These are phyloP conservation scores for Oryza glaberrima DNA, from an alignment of 176 grass and related monocot genomes.

Conservation along the genomic window DNA sequence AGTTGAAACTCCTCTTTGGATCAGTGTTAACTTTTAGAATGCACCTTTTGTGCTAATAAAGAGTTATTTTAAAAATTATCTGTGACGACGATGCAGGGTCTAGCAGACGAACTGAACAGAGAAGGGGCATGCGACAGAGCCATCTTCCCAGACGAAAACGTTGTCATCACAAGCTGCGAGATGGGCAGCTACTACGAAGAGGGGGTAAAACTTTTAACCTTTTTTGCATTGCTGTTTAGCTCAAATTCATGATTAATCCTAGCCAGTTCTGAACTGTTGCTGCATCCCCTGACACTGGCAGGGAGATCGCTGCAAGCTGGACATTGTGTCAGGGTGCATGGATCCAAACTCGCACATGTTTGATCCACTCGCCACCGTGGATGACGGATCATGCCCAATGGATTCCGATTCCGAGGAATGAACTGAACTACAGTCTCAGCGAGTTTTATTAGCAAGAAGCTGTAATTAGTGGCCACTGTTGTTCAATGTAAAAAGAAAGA, in stretches of 20 bases:
- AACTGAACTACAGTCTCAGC: background rate
- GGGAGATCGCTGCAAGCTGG: slow-evolving; percentile 89
- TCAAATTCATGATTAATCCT: background rate
- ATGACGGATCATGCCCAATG: slow-evolving; percentile 76
- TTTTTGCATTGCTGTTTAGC: background rate
- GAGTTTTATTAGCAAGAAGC: background rate
- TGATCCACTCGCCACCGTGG: slow-evolving; percentile 71
- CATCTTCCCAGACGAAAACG: slow-evolving; percentile 86
- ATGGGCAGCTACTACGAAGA: slow-evolving; percentile 75
- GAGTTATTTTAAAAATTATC: slow-evolving; percentile 6
- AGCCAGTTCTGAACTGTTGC: background rate
- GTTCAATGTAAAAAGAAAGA: background rate
- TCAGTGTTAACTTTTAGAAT: background rate
- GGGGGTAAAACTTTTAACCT: slow-evolving; percentile 50
- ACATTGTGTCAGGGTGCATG: slow-evolving; percentile 81
- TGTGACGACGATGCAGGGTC: slow-evolving; percentile 46
- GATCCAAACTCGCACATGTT: slow-evolving; percentile 72
- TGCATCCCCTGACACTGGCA: slow-evolving; percentile 33
- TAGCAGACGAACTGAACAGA: slow-evolving; percentile 69
- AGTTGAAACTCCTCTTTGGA: background rate
- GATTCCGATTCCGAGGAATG: slow-evolving; percentile 61
- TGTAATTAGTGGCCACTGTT: background rate
- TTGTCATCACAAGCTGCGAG: slow-evolving; percentile 77
- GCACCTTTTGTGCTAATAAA: background rate
- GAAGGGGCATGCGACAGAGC: slow-evolving; percentile 85